phyloP scores from a whole-genome alignment of 352 stramenopile genomes.

The Phytophthora crassamura region DNA sequence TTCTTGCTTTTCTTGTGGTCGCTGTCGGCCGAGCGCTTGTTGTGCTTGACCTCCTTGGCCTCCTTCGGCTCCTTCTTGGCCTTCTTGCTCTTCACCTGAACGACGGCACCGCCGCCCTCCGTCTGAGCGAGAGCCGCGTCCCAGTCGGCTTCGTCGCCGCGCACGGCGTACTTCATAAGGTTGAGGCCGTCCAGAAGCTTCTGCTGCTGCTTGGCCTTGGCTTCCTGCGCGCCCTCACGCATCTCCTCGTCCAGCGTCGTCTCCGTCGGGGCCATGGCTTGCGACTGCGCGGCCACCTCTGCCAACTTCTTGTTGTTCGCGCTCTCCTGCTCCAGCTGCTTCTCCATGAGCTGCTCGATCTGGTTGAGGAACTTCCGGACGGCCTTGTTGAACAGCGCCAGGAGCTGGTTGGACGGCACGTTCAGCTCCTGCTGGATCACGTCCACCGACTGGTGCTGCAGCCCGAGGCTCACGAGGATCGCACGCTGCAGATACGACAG shows the following conservation, averaged over 20 bases:
- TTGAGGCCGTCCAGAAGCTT: slow-evolving; percentile 89
- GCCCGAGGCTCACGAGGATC: slow-evolving; percentile 95
- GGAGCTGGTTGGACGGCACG: slow-evolving; percentile 95
- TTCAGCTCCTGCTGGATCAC: slow-evolving; percentile 93
- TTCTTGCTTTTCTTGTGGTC: slow-evolving; percentile 66
- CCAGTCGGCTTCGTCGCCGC: slow-evolving; percentile 95
- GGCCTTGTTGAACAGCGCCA: slow-evolving; percentile 99
- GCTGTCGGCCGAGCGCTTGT: slow-evolving; percentile 45
- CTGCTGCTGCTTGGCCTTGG: slow-evolving; percentile 85
- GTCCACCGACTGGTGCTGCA: slow-evolving; percentile 95
- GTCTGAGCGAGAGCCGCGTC: slow-evolving; percentile 61
- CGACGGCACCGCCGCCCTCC: slow-evolving; percentile 46
- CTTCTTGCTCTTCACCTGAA: slow-evolving; percentile 91
- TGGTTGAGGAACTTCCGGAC: slow-evolving; percentile 90
- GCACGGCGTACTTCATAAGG: slow-evolving; percentile 96
- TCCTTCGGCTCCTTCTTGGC: slow-evolving; percentile 79
- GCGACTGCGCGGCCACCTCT: slow-evolving; percentile 54
- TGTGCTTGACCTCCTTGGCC: slow-evolving; percentile 58
- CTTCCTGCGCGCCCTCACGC: slow-evolving; percentile 73
- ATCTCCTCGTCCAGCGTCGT: slow-evolving; percentile 87
- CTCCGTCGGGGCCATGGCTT: slow-evolving; percentile 85
- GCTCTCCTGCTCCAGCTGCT: slow-evolving; percentile 87
- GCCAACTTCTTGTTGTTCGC: slow-evolving; percentile 61
- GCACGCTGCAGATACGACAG: slow-evolving; percentile 96
- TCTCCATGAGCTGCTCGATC: slow-evolving; percentile 81